These are phyloP conservation scores for Thozetella sp. DNA, from an alignment of 495 filamentous ascomycete species.

Conservation along the genomic window DNA sequence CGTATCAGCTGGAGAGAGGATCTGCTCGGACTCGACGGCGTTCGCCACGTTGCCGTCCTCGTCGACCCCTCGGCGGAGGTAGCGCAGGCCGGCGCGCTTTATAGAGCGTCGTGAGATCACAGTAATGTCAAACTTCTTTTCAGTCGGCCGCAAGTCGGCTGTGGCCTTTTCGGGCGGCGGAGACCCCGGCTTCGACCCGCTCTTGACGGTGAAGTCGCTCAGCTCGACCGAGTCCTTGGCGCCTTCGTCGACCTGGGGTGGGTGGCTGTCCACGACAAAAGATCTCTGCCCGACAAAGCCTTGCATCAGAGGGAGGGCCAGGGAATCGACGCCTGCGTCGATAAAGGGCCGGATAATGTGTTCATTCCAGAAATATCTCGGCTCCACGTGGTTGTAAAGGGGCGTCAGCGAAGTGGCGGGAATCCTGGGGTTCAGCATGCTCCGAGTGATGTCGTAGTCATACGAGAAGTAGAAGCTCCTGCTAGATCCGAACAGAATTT, in stretches of 20 bases:
- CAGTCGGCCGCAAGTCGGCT: conserved; percentile 29
- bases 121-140: conserved; percentile 71
- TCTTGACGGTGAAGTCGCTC: conserved; percentile 22
- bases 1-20: conserved; percentile 64
- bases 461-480: conserved; percentile 92
- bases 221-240: conserved; percentile 43
- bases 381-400: conserved; percentile 74
- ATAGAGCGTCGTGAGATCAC: conserved; percentile 84
- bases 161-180: conserved; percentile 17
- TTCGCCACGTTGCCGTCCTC: conserved; percentile 89
- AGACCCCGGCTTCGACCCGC: conserved; percentile 13
- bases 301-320: conserved; percentile 86
- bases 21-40: conserved; percentile 89
- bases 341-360: conserved; percentile 76
- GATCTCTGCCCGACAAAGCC: conserved; percentile 90
- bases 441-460: conserved; percentile 84
- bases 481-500: conserved; percentile 74
- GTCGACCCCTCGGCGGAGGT: conserved; percentile 89
- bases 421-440: conserved; percentile 43
- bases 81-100: conserved; percentile 83
- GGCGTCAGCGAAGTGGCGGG: conserved; percentile 48
- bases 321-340: conserved; percentile 60
- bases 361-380: conserved; percentile 88
- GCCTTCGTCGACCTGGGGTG: conserved; percentile 41
- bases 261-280: conserved; percentile 64